Evolutionary conservation across 768 basidiomycete species (phyloP), one percentile per base, ranked within the genome.

Genomic region (Galerina marginata): DNA sequence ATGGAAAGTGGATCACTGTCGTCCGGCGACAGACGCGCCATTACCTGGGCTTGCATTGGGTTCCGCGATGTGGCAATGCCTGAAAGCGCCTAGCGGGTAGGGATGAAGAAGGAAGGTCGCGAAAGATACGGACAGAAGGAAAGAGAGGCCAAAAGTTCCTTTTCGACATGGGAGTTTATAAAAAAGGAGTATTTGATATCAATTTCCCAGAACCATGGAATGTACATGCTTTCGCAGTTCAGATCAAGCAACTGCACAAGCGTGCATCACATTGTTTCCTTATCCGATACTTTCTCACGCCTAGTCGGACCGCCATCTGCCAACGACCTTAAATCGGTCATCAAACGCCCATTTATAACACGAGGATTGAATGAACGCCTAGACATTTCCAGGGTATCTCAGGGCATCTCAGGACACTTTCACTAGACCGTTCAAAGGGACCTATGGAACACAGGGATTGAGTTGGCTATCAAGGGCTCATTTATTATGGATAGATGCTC

Each of bases 1-100:
- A 85, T 39, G 16, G 65, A 59, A 16, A 69, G 58, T 9, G 69
- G 66, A 47, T 67, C 64, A 39, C 26, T 48, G 47, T 70, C 67
- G 12, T 66, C 68, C 15, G 57, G 51, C 20, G 53, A 53, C 29
- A 62, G 49, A 52, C 61, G 59, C 56, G 62, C 54, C 36, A 59
- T 55, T 5, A 59, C 51, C 26, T 50, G 50, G 14, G 59, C 51
- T 45, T 57, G 59, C 66, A 61, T 66, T 15, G 38, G 39, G 29
- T 42, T 42, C 29, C 40, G 46, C 38, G 23, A 42, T 7, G 40
- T 16, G 49, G 44, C 44, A 45, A 29, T 25, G 25, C 26, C 43
- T 51, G 51, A 54, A 46, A 33, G 40, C 47, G 39, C 38, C 15
- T 56, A 44, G 7, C 7, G 6, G 11, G 25, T 16, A 46, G 37